phyloP scores from a whole-genome alignment of 169 alveolate genomes.

The Plasmodium sp. region DNA sequence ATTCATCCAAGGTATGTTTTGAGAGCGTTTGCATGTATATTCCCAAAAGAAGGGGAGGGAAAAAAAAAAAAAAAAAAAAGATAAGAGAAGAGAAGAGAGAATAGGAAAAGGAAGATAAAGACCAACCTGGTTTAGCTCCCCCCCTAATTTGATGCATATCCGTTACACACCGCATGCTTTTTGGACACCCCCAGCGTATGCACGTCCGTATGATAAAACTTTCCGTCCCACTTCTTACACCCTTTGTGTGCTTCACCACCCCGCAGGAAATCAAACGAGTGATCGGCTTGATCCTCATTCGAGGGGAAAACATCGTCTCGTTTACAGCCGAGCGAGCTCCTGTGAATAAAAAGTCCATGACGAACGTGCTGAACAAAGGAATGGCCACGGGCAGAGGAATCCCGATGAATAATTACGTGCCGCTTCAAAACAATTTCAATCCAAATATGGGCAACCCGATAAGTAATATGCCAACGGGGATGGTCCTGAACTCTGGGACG shows the following conservation, averaged over 20 bases:
- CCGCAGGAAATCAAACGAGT: constrained; percentile 94
- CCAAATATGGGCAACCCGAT: constrained; percentile 9
- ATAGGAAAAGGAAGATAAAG: neutral
- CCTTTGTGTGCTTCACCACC: neutral
- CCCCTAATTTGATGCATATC: neutral
- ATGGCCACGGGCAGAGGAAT: constrained; percentile 87
- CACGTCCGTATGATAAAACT: neutral
- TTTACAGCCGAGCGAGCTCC: constrained; percentile 99
- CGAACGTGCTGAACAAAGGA: constrained; percentile 81
- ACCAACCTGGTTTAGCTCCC: neutral
- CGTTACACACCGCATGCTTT: neutral
- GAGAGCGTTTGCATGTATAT: neutral
- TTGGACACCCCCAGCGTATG: neutral
- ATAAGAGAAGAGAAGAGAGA: neutral
- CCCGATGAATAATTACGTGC: constrained; percentile 75
- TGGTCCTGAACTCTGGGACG: constrained; percentile 14
- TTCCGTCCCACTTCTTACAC: neutral
- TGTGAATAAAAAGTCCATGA: constrained; percentile 74
- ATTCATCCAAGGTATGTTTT: constrained; percentile 68
- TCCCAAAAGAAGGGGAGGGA: neutral
- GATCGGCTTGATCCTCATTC: constrained; percentile 95
- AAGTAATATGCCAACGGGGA: constrained; percentile 71
- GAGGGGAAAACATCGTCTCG: constrained; percentile 98
- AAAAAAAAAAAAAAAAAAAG: neutral
- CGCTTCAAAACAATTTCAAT: constrained; percentile 48